A percentile compares a stretch with the other conserved stretches of the same genome.
phyloP scores from a whole-genome alignment of 2,329 filamentous ascomycete genomes.

The Nakataea oryzae region DNA sequence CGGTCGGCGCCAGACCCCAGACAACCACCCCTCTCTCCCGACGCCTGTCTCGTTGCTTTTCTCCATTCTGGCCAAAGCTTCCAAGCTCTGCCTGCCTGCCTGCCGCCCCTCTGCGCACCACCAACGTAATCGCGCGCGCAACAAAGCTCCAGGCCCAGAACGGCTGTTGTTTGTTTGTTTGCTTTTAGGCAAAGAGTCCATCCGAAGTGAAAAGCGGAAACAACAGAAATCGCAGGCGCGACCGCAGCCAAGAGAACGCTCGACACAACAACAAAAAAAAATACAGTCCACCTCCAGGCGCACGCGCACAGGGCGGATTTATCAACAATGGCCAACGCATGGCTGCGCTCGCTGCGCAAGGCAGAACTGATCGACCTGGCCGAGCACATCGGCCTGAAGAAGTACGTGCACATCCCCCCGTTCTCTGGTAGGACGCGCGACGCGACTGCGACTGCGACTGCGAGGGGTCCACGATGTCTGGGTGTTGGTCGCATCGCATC shows the following conservation, averaged over 20 bases:
- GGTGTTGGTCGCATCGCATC: background rate
- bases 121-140: too few relatives aligned
- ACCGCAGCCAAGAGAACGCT: background rate
- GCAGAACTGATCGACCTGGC: slow-evolving; percentile 67
- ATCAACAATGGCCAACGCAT: slow-evolving; percentile 38
- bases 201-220: background rate
- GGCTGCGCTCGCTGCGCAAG: slow-evolving; percentile 76
- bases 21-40: background rate
- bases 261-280: background rate
- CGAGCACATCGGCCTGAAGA: slow-evolving; percentile 55
- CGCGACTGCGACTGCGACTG: background rate
- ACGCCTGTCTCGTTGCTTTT: background rate
- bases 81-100: too few relatives aligned
- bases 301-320: background rate
- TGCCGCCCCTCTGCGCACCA: too few relatives aligned
- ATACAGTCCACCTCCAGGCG: background rate
- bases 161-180: background rate
- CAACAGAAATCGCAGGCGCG: background rate
- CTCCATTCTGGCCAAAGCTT: background rate
- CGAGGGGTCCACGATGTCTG: background rate
- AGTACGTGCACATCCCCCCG: slow-evolving; percentile 38
- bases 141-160: background rate
- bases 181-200: too few relatives aligned
- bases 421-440: background rate
- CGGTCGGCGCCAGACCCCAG: background rate